Base-by-base conservation (phyloP, 352 stramenopile genomes). In the Phytophthora ramorum region DNA sequence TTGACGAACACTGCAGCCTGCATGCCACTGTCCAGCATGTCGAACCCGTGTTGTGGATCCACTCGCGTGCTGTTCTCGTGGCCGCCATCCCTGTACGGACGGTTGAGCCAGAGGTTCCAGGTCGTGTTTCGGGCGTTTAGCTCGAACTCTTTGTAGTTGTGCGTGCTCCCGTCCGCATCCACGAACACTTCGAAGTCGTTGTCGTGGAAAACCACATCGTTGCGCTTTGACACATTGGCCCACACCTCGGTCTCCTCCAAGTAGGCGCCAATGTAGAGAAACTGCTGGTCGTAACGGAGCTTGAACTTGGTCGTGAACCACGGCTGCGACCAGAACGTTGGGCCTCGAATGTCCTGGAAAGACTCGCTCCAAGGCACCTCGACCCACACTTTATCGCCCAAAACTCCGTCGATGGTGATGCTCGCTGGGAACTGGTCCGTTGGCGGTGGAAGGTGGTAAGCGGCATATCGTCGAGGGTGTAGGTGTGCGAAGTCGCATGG, bases 181-280 rank as follows among this genome's bases (percentile, higher is more conserved):
- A 97, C 76, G 66, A 98, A 97, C 9, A 97, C 88, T 66, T 98
- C 89, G 73, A 97, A 97, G 76, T 98, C 92, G 48, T 96, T 97
- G 76, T 98, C 92, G 37, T 87, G 75, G 54, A 93, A 95, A 26
- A 94, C 70, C 4, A 95, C 81, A 1, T 78, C 60, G 54, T 96
- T 91, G 47, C 82, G 77, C 12, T 75, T 51, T 0, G 84, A 84
- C 43, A 89, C 56, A 57, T 90, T 93, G 35, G 85, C 87, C 81
- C 85, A 93, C 43, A 94, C 68, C 13, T 63, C 58, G 0, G 75
- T 78, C 51, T 93, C 85, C 63, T 94, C 71, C 24, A 96, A 8
- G 50, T 85, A 85, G 12, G 79, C 85, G 28, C 73, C 83, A n/a
- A 96, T 64, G 51, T 91, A 96, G 14, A 96, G 78, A 37, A 83